These are phyloP conservation scores for Suillus tomentosus DNA, from an alignment of 768 basidiomycete genomes.

Conservation along the genomic window DNA sequence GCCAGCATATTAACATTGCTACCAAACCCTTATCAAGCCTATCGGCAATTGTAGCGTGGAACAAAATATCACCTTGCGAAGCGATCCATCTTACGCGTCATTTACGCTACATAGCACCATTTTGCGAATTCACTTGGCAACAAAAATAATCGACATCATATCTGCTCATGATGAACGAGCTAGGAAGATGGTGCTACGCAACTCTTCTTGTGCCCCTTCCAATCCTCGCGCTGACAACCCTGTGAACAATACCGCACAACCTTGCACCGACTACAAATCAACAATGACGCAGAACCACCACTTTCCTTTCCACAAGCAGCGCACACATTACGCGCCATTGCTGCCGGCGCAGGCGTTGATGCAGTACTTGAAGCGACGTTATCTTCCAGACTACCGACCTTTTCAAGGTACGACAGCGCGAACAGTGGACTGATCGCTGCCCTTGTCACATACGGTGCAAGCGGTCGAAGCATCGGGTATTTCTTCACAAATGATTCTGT, in stretches of 20 bases:
- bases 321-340: constrained; percentile 15
- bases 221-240: constrained; percentile 48
- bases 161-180: background rate
- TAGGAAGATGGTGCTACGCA: constrained; percentile 22
- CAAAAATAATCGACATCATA: background rate
- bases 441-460: constrained; percentile 49
- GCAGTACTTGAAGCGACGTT: background rate
- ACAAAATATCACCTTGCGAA: background rate
- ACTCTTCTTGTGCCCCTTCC: constrained; percentile 45
- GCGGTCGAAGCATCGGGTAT: constrained; percentile 34
- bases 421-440: constrained; percentile 57
- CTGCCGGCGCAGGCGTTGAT: background rate
- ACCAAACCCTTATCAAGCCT: background rate
- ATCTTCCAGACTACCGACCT: constrained; percentile 24
- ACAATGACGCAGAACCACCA: constrained; percentile 32
- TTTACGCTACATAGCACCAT: background rate
- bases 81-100: too few relatives aligned
- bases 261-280: constrained; percentile 41
- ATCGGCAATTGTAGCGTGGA: background rate
- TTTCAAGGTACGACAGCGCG: constrained; percentile 50
- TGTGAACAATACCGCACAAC: constrained; percentile 43
- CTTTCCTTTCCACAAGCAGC: constrained; percentile 24
- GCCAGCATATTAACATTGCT: too few relatives aligned
- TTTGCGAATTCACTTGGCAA: background rate
- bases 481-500: constrained; percentile 37